Evolutionary conservation across 805 yeast genomes (phyloP), one percentile per base, ranked within the genome.

Genomic region (Cyberlindnera maclurae): DNA sequence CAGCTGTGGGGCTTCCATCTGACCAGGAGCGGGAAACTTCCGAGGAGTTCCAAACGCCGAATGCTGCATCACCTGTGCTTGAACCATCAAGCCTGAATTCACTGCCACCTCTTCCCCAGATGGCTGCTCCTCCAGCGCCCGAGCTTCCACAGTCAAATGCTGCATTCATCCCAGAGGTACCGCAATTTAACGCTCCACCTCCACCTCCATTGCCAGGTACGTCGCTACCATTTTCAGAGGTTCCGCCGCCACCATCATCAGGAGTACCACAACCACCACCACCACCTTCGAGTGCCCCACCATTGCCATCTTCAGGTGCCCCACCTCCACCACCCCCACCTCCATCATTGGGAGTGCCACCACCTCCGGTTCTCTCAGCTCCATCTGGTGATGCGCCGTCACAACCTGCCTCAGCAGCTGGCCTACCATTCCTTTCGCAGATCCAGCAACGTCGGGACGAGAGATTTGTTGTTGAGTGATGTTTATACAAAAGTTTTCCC

Each of bases 361-460:
- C 48, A 7, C 35, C 44, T n/a, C 43, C 47, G 15, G 46, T 54
- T 15, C 42, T 43, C 8, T 41, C 53, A 18, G 46, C 46, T 4
- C 28, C 42, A 27, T 17, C 41, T 10, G 18, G 48, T 5, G 28
- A 40, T 8, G 35, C 51, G 13, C 42, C 51, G 10, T 33, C 54
- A 11, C 27, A 47, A 7, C 30, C 44, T 15, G 34, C 43, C 13
- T 29, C 43, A 16, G 42, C 58, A 29, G 29, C 51, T 3, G 68
- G 71, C 1, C 51, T 71, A 13, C 77, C 78, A 4, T 72, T 73
- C 50, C 57, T 73, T 11, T 67, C 71, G 4, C 71, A 73, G 42
- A 73, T 73, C 38, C 71, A 70, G 47, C 66, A 63, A 26, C 66
- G 68, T 44, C 60, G 78, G 44, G 71, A 67, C 41, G 75, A 71